Evolutionary conservation across 1,284 basidiomycete species (phyloP).

Genomic region (Xerocomus nothofagi): DNA sequence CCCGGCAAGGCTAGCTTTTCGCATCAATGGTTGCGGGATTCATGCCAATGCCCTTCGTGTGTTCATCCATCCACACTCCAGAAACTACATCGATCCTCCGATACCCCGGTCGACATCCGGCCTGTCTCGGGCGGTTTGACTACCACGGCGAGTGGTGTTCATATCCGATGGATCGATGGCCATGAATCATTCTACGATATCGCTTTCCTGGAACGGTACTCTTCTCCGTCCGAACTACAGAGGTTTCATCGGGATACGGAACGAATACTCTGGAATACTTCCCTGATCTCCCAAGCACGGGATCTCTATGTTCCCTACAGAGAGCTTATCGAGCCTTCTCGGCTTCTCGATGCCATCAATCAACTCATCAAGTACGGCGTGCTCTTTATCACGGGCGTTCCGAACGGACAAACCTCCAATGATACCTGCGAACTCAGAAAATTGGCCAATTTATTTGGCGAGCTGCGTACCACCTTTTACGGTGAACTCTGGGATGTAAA

Average conservation of each 20-base stretch:
- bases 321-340: conserved; percentile 41
- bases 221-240: conserved; percentile 33
- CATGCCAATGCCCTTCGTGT: conserved; percentile 50
- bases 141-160: conserved; percentile 42
- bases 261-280: conserved; percentile 39
- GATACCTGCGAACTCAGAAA: conserved; percentile 63
- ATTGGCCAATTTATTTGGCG: conserved; percentile 70
- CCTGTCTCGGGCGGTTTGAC: conserved; percentile 39
- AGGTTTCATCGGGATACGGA: conserved; percentile 43
- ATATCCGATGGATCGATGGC: conserved; percentile 58
- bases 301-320: conserved; percentile 55
- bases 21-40: conserved; percentile 50
- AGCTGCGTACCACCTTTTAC: conserved; percentile 88
- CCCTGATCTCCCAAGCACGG: conserved; percentile 34
- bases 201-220: conserved; percentile 52
- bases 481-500: conserved; percentile 91
- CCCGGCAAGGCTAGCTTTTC: conserved; percentile 46
- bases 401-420: conserved; percentile 53
- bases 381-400: conserved; percentile 59
- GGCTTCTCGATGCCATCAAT: conserved; percentile 51
- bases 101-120: conserved; percentile 49
- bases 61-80: conserved; percentile 76
- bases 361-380: conserved; percentile 59
- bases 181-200: conserved; percentile 54
- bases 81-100: conserved; percentile 73